These are phyloP conservation scores for Lactuca sativa DNA, from an alignment of 129 eudicot species.

Conservation along the genomic window DNA sequence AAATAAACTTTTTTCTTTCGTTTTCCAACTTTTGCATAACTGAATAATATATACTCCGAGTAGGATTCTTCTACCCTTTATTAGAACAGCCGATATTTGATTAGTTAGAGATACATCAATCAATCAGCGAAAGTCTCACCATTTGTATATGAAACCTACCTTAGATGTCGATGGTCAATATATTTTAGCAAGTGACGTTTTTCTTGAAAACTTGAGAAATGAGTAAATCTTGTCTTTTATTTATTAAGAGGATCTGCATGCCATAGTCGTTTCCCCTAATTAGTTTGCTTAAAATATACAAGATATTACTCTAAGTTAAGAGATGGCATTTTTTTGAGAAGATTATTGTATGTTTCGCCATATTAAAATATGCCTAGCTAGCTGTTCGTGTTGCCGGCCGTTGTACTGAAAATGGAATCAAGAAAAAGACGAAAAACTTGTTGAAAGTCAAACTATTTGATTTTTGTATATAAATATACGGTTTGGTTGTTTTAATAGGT, in stretches of 20 bases:
- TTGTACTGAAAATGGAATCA: neutral
- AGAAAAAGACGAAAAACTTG: neutral
- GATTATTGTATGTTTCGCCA: neutral
- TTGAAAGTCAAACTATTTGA: conserved; percentile 3
- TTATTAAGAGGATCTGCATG: neutral
- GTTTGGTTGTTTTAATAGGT: neutral
- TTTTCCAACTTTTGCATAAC: neutral
- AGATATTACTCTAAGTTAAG: neutral
- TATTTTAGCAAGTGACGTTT: no score
- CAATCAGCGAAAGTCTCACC: neutral
- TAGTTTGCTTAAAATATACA: no score
- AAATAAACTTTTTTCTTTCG: neutral
- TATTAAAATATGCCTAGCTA: conserved; percentile 4
- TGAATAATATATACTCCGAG: neutral
- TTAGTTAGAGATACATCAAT: no score
- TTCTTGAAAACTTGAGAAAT: neutral
- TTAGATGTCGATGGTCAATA: no score
- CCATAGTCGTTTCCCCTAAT: neutral
- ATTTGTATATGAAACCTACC: no score
- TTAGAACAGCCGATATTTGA: no score
- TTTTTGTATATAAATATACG: neutral
- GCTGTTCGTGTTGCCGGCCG: conserved; percentile 18
- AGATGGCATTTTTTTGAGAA: neutral
- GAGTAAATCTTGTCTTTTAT: neutral
- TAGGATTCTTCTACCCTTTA: neutral